Conservation (phyloP, 140 eudicot species). For the Stevia rebaudiana region DNA sequence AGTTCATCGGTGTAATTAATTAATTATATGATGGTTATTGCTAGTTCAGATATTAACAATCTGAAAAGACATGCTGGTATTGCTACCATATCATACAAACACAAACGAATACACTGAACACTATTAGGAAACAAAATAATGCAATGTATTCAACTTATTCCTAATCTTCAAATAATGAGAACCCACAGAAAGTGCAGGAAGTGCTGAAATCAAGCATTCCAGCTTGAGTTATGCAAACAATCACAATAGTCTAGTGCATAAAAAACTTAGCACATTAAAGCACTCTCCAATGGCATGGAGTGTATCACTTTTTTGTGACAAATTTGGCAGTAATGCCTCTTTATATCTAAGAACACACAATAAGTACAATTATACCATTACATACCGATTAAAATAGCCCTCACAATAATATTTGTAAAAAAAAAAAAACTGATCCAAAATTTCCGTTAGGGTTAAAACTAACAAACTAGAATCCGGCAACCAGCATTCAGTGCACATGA, state of each 20-base stretch:
- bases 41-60: too few relatives aligned
- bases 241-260: background rate
- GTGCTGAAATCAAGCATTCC: constrained; percentile 1
- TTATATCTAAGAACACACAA: background rate
- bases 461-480: background rate
- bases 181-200: background rate
- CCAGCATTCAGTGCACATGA: background rate
- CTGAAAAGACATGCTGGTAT: too few relatives aligned
- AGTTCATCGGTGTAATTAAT: background rate
- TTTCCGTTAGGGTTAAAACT: background rate
- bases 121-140: constrained; percentile 1
- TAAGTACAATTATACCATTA: background rate
- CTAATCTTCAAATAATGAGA: background rate
- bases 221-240: constrained; percentile 9
- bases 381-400: background rate
- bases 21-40: background rate
- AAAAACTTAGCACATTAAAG: constrained; percentile 5
- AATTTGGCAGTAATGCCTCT: background rate
- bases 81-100: constrained; percentile 5
- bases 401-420: background rate
- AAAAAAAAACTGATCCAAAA: background rate
- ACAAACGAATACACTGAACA: background rate
- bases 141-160: background rate
- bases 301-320: background rate
- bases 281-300: background rate